Percentiles rank a stretch among this genome's conserved stretches.
Evolutionary conservation across 176 grass and related monocot genomes (phyloP).

Genomic region (Tillandsia leiboldiana): DNA sequence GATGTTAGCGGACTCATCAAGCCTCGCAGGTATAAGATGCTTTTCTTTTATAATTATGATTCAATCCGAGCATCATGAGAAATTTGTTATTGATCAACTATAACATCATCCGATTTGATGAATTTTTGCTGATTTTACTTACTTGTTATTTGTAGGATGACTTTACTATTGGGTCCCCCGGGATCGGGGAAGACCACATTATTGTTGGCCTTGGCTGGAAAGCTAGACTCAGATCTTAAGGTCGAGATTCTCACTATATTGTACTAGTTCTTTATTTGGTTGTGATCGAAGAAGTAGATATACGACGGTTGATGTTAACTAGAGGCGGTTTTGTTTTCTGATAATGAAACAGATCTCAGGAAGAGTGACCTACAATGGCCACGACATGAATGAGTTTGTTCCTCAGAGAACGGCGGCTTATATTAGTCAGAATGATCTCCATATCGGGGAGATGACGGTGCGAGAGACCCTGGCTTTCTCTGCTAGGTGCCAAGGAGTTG

Average conservation of each 20-base stretch:
- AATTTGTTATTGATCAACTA: background rate
- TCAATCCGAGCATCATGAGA: constrained; percentile 5
- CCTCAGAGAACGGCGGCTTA: constrained; percentile 85
- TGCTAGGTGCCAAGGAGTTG: constrained; percentile 83
- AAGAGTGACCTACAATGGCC: constrained; percentile 80
- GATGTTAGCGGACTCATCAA: constrained; percentile 83
- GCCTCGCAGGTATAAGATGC: constrained; percentile 52
- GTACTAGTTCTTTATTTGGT: background rate
- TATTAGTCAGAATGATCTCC: constrained; percentile 92
- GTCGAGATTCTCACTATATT: constrained; percentile 9
- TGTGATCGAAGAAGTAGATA: background rate
- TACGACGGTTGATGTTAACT: background rate
- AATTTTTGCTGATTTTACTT: background rate
- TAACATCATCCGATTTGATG: background rate
- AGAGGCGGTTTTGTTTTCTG: background rate
- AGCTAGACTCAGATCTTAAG: constrained; percentile 60
- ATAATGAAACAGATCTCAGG: constrained; percentile 40
- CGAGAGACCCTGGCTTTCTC: constrained; percentile 90
- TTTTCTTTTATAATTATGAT: background rate
- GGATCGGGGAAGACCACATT: constrained; percentile 92
- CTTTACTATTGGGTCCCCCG: constrained; percentile 79
- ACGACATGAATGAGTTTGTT: constrained; percentile 78
- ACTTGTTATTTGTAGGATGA: constrained; percentile 51
- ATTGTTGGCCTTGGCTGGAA: constrained; percentile 76
- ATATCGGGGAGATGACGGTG: constrained; percentile 97